A percentile compares a stretch with the other conserved stretches of the same genome.
Conservation (phyloP, 2,329 filamentous ascomycete species). For the Trichoderma atrobrunneum region DNA sequence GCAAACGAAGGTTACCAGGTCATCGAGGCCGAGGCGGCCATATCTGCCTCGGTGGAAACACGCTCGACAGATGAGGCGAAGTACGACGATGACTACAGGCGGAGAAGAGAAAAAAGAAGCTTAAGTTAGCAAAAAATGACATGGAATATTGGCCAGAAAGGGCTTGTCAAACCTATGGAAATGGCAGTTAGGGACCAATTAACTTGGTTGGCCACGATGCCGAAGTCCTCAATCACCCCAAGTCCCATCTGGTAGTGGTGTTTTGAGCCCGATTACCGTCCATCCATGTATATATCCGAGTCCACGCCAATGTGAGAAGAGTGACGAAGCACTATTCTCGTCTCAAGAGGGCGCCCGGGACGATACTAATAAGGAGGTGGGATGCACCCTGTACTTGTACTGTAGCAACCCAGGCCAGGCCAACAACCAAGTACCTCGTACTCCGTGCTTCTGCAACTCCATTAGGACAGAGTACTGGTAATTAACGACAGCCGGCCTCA, state of each 20-base stretch:
- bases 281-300: slow-evolving; percentile 14
- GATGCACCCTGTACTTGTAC: slow-evolving; percentile 14
- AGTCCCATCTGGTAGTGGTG: slow-evolving; percentile 22
- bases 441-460: not conserved
- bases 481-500: slow-evolving; percentile 4
- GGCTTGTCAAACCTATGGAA: slow-evolving; percentile 22
- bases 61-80: slow-evolving; percentile 24
- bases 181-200: slow-evolving; percentile 29
- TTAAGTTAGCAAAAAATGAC: not conserved
- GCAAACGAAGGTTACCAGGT: slow-evolving; percentile 26
- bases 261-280: slow-evolving; percentile 10
- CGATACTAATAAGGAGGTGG: slow-evolving; percentile 4
- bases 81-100: slow-evolving; percentile 23
- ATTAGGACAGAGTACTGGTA: not conserved
- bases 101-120: not conserved
- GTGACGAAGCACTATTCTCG: slow-evolving; percentile 5
- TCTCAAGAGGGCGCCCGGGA: not conserved
- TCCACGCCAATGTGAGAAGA: slow-evolving; percentile 2
- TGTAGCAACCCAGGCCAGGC: not conserved
- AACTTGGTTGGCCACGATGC: slow-evolving; percentile 25
- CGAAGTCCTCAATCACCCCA: slow-evolving; percentile 25
- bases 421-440: not conserved
- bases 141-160: not conserved
- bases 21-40: slow-evolving; percentile 28
- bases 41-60: slow-evolving; percentile 23